phyloP scores from a whole-genome alignment of 1,284 basidiomycete genomes.

The Apiotrichum veenhuisii region DNA sequence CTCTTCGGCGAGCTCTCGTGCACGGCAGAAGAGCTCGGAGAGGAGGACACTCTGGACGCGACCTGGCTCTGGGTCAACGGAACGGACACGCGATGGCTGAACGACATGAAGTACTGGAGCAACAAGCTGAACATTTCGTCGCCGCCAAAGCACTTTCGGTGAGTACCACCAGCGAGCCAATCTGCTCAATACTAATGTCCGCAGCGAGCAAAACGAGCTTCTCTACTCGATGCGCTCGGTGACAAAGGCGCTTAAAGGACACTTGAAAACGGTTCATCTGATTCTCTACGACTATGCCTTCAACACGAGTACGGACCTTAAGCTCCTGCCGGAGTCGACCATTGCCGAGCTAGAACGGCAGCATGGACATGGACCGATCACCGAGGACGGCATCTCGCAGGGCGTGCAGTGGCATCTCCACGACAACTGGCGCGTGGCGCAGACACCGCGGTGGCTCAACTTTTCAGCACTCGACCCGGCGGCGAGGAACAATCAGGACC shows the following conservation, averaged over 20 bases:
- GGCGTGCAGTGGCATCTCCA: background rate
- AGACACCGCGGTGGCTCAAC: slow-evolving; percentile 44
- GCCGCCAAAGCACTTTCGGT: slow-evolving; percentile 44
- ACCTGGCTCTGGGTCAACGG: slow-evolving; percentile 49
- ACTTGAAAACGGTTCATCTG: slow-evolving; percentile 38
- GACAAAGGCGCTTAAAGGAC: slow-evolving; percentile 33
- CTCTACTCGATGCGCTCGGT: slow-evolving; percentile 46
- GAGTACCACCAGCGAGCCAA: slow-evolving; percentile 10
- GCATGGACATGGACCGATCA: background rate
- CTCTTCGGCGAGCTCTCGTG: slow-evolving; percentile 38
- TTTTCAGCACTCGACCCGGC: slow-evolving; percentile 19
- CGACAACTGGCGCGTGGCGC: slow-evolving; percentile 34
- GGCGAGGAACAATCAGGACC: slow-evolving; percentile 1
- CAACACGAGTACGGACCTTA: slow-evolving; percentile 23
- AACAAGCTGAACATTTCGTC: slow-evolving; percentile 28
- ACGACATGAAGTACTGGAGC: slow-evolving; percentile 28
- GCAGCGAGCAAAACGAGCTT: slow-evolving; percentile 44
- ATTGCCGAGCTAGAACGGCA: background rate
- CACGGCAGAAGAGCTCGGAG: slow-evolving; percentile 29
- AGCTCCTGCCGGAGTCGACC: slow-evolving; percentile 26
- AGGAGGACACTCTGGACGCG: slow-evolving; percentile 42
- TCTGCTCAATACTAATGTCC: too few species aligned
- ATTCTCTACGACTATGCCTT: slow-evolving; percentile 41
- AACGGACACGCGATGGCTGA: slow-evolving; percentile 37
- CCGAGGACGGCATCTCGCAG: background rate